Evolutionary conservation across 148 eudicot genomes (phyloP), one percentile per base, ranked within the genome.

Genomic region (Gaultheria prostrata): DNA sequence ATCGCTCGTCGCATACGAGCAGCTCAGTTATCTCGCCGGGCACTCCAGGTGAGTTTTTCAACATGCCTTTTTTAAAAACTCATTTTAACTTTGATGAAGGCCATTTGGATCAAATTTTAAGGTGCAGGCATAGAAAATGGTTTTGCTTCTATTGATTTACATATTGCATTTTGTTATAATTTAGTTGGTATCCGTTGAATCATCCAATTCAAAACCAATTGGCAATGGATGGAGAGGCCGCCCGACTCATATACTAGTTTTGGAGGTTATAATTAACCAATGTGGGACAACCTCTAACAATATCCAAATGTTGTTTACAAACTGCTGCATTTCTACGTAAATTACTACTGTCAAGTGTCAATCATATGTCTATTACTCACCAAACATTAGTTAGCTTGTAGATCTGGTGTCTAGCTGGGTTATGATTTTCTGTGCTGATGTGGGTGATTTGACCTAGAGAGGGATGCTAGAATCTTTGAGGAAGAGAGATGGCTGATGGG

Each of bases 21-120:
- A 70, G 86, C 98, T 88, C 99, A 97, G 87, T 89, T 97, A 86
- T 87, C 98, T 85, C 94, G 94, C 80, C 88, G 99, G 70, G 99
- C 99, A 61, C 86, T 89, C 82, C 97, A 97, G 98, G 99, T 94
- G 28, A 69, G 32, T 82, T 82, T 70, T 26, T 76, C 33, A 69
- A 65, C 18, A 65, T 21, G 46, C 10, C 26, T 61, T 82, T 82
- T 39, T 4, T 30, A 26, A 4, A 21, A 2, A 72, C 12, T 35
- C 1, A 35, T 78, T 13, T 53, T 14, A 32, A 17, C 50, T 30
- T 83, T 69, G 35, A 30, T 70, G 45, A 10, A 78, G 70, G 50
- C 77, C 56, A 63, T 61, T 46, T 63, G 73, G 5, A 63, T 33
- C 21, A 20, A 59, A 20, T 43, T 46, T 43, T 17, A 39, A 4